phyloP scores from a whole-genome alignment of 2,329 filamentous ascomycete genomes.

The Xylariaceae sp. region DNA sequence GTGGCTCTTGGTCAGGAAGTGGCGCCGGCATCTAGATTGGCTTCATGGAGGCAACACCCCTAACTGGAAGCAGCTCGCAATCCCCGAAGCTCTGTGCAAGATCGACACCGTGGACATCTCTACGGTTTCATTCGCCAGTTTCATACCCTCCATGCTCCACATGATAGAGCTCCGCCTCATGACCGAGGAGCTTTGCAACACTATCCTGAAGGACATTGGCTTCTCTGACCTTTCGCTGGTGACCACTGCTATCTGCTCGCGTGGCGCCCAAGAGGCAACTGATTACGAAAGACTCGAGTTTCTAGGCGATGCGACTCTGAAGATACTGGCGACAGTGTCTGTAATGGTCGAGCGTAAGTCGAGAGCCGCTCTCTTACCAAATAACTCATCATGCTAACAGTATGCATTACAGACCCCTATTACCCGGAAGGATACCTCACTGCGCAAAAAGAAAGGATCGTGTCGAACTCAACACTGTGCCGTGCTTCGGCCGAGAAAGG shows the following conservation, averaged over 20 bases:
- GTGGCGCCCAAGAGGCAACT: conserved; percentile 50
- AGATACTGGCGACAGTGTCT: conserved; percentile 64
- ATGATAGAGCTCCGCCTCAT: conserved; percentile 61
- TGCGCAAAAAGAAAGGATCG: conserved; percentile 59
- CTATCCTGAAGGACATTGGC: conserved; percentile 46
- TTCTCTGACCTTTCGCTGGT: conserved; percentile 54
- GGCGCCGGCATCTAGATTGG: conserved; percentile 55
- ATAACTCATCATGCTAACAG: conserved; percentile 7
- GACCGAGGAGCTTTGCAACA: conserved; percentile 54
- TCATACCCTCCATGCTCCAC: conserved; percentile 69
- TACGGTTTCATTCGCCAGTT: conserved; percentile 48
- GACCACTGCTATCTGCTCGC: conserved; percentile 64
- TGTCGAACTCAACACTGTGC: conserved; percentile 71
- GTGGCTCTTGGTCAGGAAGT: conserved; percentile 45
- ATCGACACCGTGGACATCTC: conserved; percentile 44
- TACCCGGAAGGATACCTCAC: conserved; percentile 77
- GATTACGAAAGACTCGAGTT: conserved; percentile 87
- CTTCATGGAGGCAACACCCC: conserved; percentile 38
- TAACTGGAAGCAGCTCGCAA: conserved; percentile 27
- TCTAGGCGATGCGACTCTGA: conserved; percentile 78
- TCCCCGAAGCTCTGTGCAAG: conserved; percentile 45
- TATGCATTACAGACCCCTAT: conserved; percentile 44
- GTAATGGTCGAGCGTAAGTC: conserved; percentile 49
- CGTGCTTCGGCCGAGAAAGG: conserved; percentile 57
- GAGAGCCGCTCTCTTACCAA: neutral